A percentile compares a stretch with the other conserved stretches of the same genome.
Evolutionary conservation across 257 asterid species (phyloP).

Genomic region (Petrea volubilis): DNA sequence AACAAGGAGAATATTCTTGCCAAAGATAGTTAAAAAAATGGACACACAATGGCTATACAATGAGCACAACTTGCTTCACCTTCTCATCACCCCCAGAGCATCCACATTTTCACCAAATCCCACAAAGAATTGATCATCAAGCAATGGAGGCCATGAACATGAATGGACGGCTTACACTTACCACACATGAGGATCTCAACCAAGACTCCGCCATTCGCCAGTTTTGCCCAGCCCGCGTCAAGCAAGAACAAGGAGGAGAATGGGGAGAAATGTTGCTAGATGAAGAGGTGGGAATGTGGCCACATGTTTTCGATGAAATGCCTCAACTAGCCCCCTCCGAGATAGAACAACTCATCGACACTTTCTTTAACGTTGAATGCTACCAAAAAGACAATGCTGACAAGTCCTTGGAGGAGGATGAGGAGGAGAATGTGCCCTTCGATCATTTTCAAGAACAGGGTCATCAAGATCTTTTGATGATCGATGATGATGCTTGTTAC

Average conservation of each 20-base stretch:
- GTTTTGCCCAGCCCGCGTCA: conserved; percentile 57
- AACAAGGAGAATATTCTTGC: conserved; percentile 33
- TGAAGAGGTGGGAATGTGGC: conserved; percentile 28
- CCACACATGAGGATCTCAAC: conserved; percentile 21
- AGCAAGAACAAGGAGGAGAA: conserved; percentile 34
- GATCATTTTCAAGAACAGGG: conserved; percentile 24
- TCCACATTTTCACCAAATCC: conserved; percentile 13
- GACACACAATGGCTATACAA: background rate
- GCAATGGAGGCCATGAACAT: conserved; percentile 28
- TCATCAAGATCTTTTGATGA: conserved; percentile 12
- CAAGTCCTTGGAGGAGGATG: conserved; percentile 11
- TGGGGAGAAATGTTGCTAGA: conserved; percentile 6
- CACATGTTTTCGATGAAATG: background rate
- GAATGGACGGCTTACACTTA: conserved; percentile 24
- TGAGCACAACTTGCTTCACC: background rate
- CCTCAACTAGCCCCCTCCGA: conserved; percentile 32
- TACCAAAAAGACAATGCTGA: conserved; percentile 34
- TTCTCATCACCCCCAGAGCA: background rate
- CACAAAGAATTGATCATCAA: background rate
- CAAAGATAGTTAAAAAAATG: conserved; percentile 6
- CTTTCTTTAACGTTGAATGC: conserved; percentile 56
- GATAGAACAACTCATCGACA: conserved; percentile 44
- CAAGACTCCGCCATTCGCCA: conserved; percentile 52
- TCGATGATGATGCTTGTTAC: conserved; percentile 16
- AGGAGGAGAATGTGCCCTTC: background rate